Base-by-base conservation (phyloP, 768 basidiomycete genomes). In the Mycena alexandri region DNA sequence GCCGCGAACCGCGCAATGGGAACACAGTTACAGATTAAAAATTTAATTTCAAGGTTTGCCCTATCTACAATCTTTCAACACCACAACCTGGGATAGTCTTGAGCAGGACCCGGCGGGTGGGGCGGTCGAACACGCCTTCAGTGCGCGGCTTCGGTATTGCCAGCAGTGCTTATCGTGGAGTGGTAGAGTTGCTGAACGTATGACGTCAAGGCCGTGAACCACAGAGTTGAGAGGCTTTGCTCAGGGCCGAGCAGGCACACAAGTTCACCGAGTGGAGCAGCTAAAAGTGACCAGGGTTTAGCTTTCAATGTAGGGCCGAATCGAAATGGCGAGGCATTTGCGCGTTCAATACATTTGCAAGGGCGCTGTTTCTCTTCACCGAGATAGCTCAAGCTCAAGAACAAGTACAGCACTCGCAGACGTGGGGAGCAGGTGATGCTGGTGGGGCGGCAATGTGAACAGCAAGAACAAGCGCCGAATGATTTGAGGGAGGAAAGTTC, bases 161-260 rank as follows among this genome's bases (percentile, higher is more conserved):
- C n/a, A 8, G 44, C 3, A 22, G 29, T 51, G 44, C 53, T 55
- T 55, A 63, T 63, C 62, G 41, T 61, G 60, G 61, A 46, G 53
- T 25, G 22, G 10, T 9, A 22, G 36, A n/a, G 25, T 34, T 21
- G 34, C 14, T 48, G 29, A 47, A 24, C 10, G 44, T 33, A 63
- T 63, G 62, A 63, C 62, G 53, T 55, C 62, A 55, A 44, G 25
- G 3, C 59, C 5, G 25, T 13, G 50, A 51, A 24, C 11, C 24
- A 24, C 9, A 44, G 21, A 14, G 55, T 44, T 17, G 43, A 33
- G 43, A 44, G 44, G 13, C 1, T 38, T n/a, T 38, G 38, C 38
- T 5, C 38, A 38, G 38, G 29, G 17, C 34, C 34, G 5, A 53
- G 34, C 38, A 55, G 38, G 53, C 53, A 17, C 52, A 53, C 12